Conservation (phyloP, 805 yeast species). For the Yarrowia phangngaensis region DNA sequence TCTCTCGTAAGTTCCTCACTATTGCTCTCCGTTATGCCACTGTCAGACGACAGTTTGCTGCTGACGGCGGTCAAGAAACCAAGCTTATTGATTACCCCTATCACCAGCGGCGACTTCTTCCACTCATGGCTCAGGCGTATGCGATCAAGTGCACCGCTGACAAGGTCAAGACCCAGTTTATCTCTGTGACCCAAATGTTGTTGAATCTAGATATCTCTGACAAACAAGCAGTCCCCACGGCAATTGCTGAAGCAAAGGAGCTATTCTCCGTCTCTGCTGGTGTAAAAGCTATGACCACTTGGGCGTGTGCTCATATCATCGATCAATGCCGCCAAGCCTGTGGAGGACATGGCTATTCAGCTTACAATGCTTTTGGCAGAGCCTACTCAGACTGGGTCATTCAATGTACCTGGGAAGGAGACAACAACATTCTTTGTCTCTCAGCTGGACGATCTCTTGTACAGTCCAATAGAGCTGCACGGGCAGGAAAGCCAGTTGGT, state of each 20-base stretch:
- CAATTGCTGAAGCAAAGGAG: constrained; percentile 62
- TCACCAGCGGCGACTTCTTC: constrained; percentile 82
- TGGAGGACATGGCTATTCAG: constrained; percentile 94
- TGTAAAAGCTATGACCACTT: constrained; percentile 81
- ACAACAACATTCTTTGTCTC: constrained; percentile 78
- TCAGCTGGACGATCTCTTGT: constrained; percentile 76
- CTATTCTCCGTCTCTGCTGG: constrained; percentile 83
- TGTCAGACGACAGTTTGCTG: constrained; percentile 78
- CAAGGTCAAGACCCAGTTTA: constrained; percentile 54
- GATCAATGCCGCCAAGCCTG: constrained; percentile 90
- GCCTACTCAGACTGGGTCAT: constrained; percentile 90
- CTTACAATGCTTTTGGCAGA: constrained; percentile 84
- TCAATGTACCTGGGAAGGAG: constrained; percentile 98
- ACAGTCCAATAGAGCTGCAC: constrained; percentile 44
- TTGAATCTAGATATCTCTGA: constrained; percentile 44
- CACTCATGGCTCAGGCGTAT: constrained; percentile 73
- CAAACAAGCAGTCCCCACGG: constrained; percentile 46
- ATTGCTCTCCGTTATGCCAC: constrained; percentile 85
- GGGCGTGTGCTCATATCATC: constrained; percentile 74
- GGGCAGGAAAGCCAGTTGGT: constrained; percentile 44
- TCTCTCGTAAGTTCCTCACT: constrained; percentile 71
- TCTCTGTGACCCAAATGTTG: constrained; percentile 43
- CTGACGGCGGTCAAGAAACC: constrained; percentile 51
- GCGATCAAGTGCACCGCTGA: constrained; percentile 70
- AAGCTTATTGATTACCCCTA: constrained; percentile 80